Base-by-base conservation (phyloP, 2,329 filamentous ascomycete species). In the Stylonectria norvegica region DNA sequence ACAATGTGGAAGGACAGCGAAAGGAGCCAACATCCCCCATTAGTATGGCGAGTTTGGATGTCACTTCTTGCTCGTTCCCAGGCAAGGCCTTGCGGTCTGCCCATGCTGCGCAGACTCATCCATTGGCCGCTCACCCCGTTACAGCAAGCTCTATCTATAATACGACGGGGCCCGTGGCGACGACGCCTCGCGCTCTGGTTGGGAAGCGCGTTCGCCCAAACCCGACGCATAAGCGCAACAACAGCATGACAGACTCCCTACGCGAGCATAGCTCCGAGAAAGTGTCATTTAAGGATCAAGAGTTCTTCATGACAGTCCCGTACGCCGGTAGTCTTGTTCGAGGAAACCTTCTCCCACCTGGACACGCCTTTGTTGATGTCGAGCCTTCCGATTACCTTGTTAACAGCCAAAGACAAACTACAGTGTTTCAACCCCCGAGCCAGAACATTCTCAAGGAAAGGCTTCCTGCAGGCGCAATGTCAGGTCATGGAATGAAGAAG, bases 321-420 rank as follows among this genome's bases (percentile, higher is more conserved):
- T 84, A 88, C 55, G 82, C 85, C 4, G 89, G 90, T 8, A 91
- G 86, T 49, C 77, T 98, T 25, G 90, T 97, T 15, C 80, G 91
- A 36, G 93, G 93, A 11, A 87, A 89, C 43, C 61, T 95, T 5
- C 78, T 94, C 46, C 87, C 89, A 12, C 93, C 91, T 2, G 80
- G 79, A 1, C 86, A 93, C 45, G 81, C 90, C 0, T 89, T 86
- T 59, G 85, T 96, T 28, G 81, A 90, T 30, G 69, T 82, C 23
- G 66, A 81, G 37, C 69, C 76, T 5, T 18, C 30, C 5, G 72
- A 77, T 5, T 71, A 69, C 34, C 73, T 72, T 4, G 61, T 61
- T 11, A 66, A 65, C 18, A 53, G 60, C n/a, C 68, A 71, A 34
- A 67, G 76, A 31, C 69, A 78, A 36, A 82, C 76, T 1, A 79